Evolutionary conservation across 179 eudicot species (phyloP).

Genomic region (Actinidia arguta): DNA sequence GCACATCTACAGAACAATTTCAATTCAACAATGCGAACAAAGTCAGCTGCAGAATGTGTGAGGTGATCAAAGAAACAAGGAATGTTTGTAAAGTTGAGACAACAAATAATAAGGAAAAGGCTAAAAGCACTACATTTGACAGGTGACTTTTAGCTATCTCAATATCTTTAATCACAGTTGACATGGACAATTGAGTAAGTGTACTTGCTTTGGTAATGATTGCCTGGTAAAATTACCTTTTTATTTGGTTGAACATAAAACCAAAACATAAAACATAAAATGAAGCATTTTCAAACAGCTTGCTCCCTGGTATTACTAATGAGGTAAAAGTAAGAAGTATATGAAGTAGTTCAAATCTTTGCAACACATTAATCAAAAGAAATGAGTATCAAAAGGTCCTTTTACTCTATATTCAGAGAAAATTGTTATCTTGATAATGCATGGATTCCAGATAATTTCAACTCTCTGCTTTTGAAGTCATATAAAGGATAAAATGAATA

Average conservation of each 20-base stretch:
- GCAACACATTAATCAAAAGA: neutral
- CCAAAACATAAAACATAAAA: neutral
- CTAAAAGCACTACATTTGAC: conserved; percentile 8
- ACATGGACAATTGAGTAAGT: neutral
- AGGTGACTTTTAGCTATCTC: conserved; percentile 20
- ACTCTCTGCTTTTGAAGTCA: neutral
- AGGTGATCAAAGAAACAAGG: conserved; percentile 19
- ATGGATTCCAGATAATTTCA: neutral
- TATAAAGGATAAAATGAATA: neutral
- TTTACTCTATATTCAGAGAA: conserved; percentile 3
- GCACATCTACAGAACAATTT: conserved; percentile 6
- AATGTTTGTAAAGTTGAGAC: conserved; percentile 17
- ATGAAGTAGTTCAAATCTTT: neutral
- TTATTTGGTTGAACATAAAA: neutral
- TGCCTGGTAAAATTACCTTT: neutral
- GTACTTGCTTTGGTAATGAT: neutral
- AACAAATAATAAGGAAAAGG: conserved; percentile 9
- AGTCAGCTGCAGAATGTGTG: conserved; percentile 21
- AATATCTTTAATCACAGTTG: neutral
- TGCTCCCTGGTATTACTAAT: neutral
- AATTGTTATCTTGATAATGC: neutral
- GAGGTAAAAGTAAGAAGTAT: neutral
- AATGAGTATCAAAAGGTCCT: neutral
- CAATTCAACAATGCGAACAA: neutral
- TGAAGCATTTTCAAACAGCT: neutral